Evolutionary conservation across 805 yeast genomes (phyloP), one percentile per base, ranked within the genome.

Genomic region (Ogataea nonfermentans): DNA sequence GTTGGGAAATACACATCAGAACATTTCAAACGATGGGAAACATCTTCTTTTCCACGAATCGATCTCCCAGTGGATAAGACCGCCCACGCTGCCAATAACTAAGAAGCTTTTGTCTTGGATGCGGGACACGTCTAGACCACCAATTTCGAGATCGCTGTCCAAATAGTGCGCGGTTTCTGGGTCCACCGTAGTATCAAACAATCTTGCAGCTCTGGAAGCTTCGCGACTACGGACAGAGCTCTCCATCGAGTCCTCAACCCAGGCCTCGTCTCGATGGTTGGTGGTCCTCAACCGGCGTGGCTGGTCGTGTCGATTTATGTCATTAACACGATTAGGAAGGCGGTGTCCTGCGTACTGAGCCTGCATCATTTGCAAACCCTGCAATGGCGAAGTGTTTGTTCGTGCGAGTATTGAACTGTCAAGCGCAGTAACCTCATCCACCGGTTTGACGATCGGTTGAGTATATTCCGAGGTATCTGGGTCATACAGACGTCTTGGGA

Each of bases 61-160:
- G 32, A 85, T 72, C 29, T 74, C 76, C 89, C 91, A 85, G 48
- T 71, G 68, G 32, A 80, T 68, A 14, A 86, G 65, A 1, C 95
- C 95, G 30, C 74, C 76, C 43, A 78, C 81, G 37, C 79, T 71
- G 1, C 86, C 90, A 24, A 83, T 74, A 6, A 78, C 65, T 26
- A 83, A 57, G 25, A 71, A 67, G 13, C 77, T 68, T 12, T 48
- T 49, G 11, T 73, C 69, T 12, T 59, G 57, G 46, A 70, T 72
- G 32, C 68, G 69, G 32, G 74, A 60, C 74, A 84, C 74, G 40
- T 78, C 81, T 41, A 83, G 55, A 1, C 90, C 90, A 12, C 77
- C 67, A 8, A 82, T 71, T 43, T 79, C 82, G 16, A 58, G 29
- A 17, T 53, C 57, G 9, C 61, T 52, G 29, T 52, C 55, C 16